Conservation (phyloP, 78 protist species). For the Speleostelium caveatum region DNA sequence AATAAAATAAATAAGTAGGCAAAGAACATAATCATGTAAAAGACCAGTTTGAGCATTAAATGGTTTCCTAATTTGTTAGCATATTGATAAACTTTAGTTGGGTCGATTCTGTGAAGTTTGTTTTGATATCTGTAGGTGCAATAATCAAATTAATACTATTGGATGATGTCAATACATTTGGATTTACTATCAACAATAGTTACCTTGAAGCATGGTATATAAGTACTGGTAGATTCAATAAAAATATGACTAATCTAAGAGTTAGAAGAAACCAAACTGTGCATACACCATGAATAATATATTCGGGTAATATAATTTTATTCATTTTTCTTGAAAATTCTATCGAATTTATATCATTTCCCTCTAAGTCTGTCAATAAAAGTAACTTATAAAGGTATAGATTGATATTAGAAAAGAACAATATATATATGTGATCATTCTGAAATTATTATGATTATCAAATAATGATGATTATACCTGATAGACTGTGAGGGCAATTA, state of each 20-base stretch:
- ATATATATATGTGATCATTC: background rate
- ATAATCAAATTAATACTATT: background rate
- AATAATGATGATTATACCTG: constrained; percentile 11
- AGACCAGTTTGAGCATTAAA: constrained; percentile 68
- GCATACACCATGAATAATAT: constrained; percentile 52
- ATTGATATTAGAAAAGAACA: background rate
- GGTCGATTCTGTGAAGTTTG: constrained; percentile 40
- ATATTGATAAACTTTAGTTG: constrained; percentile 66
- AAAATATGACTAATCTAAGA: constrained; percentile 42
- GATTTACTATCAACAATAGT: background rate
- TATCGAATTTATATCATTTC: constrained; percentile 75
- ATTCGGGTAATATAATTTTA: constrained; percentile 59
- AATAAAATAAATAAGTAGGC: constrained; percentile 57
- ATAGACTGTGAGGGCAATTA: constrained; percentile 43
- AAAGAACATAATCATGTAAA: constrained; percentile 77
- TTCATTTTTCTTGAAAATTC: constrained; percentile 63
- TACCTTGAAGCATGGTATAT: constrained; percentile 60
- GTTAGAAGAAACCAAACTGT: constrained; percentile 69
- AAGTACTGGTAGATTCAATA: constrained; percentile 51
- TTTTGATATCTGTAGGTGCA: constrained; percentile 37
- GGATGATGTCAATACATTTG: background rate
- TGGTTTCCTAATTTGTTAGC: constrained; percentile 76
- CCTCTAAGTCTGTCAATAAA: constrained; percentile 67
- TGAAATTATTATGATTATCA: background rate
- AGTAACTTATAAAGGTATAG: constrained; percentile 28